Base-by-base conservation (phyloP, 179 eudicot genomes). In the Beta lomatogona region DNA sequence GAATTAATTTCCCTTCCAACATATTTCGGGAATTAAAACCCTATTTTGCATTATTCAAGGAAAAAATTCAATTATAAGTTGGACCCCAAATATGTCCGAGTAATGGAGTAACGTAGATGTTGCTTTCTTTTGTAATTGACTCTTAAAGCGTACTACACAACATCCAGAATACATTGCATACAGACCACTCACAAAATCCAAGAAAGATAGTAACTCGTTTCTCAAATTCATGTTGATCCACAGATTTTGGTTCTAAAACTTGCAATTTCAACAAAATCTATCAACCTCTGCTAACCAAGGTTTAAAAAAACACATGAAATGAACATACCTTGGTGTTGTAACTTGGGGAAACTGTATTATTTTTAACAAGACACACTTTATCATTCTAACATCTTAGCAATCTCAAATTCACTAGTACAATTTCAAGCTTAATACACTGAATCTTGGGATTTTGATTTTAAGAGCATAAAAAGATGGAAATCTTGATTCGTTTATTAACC, bases 121-220 rank as follows among this genome's bases (percentile, higher is more conserved):
- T 54, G n/a, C 15, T 73, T 22, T 50, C 68, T 58, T 59, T 16
- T 16, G 8, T 21, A 36, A 36, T n/a, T 48, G 11, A 76, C 46
- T 55, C 41, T 55, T 19, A 19, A 55, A 13, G 10, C 48, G 48
- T 36, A 31, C 69, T 12, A 59, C 59, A 22, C 15, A 76, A 41
- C 75, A 67, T 60, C 50, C 45, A 77, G 2, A 65, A 52, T 82
- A 70, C 84, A 77, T 82, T 82, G 81, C 81, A 71, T 68, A 28
- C 13, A 2, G 77, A 71, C 81, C 81, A 77, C 48, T 67, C 55
- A 60, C 78, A 61, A 50, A 50, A 31, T 55, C 70, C 85, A 71
- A 77, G 81, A 57, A 82, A 50, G 66, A 77, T 72, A 15, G 46
- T 44, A 46, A 31, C 58, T 22, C 4, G 0, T 14, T 41, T 28